Conservation (phyloP, 2,329 filamentous ascomycete species). For the Boeremia lycopersici region DNA sequence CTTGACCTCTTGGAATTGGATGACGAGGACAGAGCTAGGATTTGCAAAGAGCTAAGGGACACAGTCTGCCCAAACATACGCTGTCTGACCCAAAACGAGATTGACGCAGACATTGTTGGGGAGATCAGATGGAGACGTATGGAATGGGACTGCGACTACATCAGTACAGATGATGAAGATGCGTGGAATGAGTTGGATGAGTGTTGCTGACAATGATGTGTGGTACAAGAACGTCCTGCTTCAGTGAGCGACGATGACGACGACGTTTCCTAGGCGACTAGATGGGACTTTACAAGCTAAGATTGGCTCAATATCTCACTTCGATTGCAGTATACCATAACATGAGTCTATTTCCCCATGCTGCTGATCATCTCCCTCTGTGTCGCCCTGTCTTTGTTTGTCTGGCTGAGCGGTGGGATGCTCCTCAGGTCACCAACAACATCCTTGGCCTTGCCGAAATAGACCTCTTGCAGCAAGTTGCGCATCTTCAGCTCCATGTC, state of each 20-base stretch:
- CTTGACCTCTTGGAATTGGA: not conserved
- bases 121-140: not conserved
- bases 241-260: not conserved
- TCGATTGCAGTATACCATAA: not conserved
- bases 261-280: not conserved
- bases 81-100: not conserved
- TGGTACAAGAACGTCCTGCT: not conserved
- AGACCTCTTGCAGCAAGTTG: conserved; percentile 96
- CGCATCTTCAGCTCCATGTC: conserved; percentile 99
- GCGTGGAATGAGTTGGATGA: not conserved
- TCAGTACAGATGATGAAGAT: not conserved
- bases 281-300: too few relatives aligned
- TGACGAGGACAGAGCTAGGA: not conserved
- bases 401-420: conserved; percentile 81
- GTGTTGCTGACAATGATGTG: not conserved
- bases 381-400: conserved; percentile 79
- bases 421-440: conserved; percentile 95
- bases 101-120: not conserved
- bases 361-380: conserved; percentile 84
- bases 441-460: conserved; percentile 99
- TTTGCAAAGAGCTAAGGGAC: not conserved
- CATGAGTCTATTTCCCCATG: conserved; percentile 45
- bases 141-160: not conserved
- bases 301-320: not conserved
- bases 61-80: not conserved